phyloP scores from a whole-genome alignment of 768 basidiomycete species.

The Tylopilus rubrobrunneus region DNA sequence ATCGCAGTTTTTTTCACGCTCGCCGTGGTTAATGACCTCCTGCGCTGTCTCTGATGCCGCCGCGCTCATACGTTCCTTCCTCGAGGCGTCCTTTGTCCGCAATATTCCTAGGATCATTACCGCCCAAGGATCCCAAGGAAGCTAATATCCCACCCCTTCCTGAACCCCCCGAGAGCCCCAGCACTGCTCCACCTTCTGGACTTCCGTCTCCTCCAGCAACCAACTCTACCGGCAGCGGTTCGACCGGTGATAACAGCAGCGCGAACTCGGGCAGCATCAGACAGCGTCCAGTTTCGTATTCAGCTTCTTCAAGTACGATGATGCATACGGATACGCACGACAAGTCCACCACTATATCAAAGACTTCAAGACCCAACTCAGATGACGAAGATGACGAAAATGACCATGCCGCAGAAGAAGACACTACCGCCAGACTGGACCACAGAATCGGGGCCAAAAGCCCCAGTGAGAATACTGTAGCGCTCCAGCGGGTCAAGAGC shows the following conservation, averaged over 20 bases:
- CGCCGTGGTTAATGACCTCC: constrained; percentile 28
- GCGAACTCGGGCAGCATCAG: constrained; percentile 39
- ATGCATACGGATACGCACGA: constrained; percentile 41
- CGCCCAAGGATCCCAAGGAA: constrained; percentile 37
- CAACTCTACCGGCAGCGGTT: constrained; percentile 80
- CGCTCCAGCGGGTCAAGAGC: constrained; percentile 66
- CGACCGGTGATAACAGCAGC: constrained; percentile 58
- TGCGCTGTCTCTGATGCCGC: constrained; percentile 41
- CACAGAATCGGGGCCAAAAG: constrained; percentile 32
- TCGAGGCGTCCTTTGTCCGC: constrained; percentile 57
- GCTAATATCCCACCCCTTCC: constrained; percentile 60
- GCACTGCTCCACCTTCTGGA: constrained; percentile 54
- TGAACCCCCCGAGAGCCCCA: constrained; percentile 62
- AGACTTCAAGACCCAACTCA: constrained; percentile 29
- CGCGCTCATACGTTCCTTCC: constrained; percentile 40
- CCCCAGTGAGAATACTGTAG: constrained; percentile 51
- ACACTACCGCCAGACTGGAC: constrained; percentile 56
- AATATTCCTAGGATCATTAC: constrained; percentile 50
- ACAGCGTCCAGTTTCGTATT: constrained; percentile 29
- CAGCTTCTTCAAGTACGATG: constrained; percentile 25
- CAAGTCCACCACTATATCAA: constrained; percentile 27
- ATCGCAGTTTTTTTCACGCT: constrained; percentile 1
- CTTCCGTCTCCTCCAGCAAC: constrained; percentile 82
- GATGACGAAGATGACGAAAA: constrained; percentile 50
- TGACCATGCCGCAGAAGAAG: constrained; percentile 53